Conservation (phyloP, 768 basidiomycete species). For the Naematelia aurantialba region DNA sequence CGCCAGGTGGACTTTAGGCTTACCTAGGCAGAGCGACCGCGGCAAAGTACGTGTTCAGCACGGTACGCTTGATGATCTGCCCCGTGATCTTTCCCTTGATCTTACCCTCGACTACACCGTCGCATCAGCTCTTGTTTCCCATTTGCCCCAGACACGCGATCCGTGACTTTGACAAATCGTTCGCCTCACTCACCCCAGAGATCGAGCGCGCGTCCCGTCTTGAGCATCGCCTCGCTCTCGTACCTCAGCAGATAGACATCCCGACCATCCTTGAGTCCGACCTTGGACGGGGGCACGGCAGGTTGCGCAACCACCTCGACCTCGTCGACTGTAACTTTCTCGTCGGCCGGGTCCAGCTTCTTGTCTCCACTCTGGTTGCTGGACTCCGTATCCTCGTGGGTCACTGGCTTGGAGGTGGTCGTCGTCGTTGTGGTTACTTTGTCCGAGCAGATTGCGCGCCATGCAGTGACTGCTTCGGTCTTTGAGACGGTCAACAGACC, state of each 20-base stretch:
- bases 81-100: constrained; percentile 46
- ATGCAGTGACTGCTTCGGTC: constrained; percentile 51
- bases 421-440: constrained; percentile 3
- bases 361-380: too few species aligned
- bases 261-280: constrained; percentile 39
- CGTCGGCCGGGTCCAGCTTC: background rate
- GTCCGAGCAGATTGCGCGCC: constrained; percentile 39
- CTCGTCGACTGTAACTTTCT: background rate
- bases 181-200: constrained; percentile 24
- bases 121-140: background rate
- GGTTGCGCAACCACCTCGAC: background rate
- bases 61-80: constrained; percentile 54
- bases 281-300: background rate
- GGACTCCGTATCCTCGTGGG: background rate
- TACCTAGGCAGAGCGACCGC: constrained; percentile 48
- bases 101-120: constrained; percentile 43
- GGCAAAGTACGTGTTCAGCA: constrained; percentile 52
- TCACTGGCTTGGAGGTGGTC: background rate
- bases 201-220: constrained; percentile 30
- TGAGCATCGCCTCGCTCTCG: constrained; percentile 46
- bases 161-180: background rate
- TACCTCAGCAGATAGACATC: constrained; percentile 52
- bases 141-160: too few species aligned
- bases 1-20: constrained; percentile 6
- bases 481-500: constrained; percentile 51